These are phyloP conservation scores for Truncatella angustata DNA, from an alignment of 2,329 filamentous ascomycete species.

Conservation along the genomic window DNA sequence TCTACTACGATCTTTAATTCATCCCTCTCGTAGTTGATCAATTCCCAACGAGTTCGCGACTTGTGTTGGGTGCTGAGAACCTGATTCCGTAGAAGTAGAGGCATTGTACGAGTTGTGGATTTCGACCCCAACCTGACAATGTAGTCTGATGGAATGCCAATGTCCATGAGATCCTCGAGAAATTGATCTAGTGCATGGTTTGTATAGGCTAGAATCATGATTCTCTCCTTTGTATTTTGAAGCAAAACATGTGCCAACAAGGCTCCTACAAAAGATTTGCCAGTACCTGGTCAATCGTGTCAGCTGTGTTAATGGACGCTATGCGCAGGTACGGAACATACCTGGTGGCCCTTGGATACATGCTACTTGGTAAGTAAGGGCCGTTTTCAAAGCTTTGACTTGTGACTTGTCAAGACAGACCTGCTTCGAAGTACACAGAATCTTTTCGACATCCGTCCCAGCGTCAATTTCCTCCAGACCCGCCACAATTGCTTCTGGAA, in stretches of 20 bases:
- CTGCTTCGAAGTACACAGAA: neutral
- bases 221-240: constrained; percentile 42
- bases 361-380: constrained; percentile 52
- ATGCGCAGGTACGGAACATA: constrained; percentile 26
- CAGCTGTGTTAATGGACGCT: neutral
- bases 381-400: constrained; percentile 50
- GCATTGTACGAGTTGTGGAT: constrained; percentile 44
- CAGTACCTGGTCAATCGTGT: constrained; percentile 55
- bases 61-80: constrained; percentile 25
- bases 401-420: constrained; percentile 44
- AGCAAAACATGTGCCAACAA: constrained; percentile 57
- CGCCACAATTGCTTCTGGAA: constrained; percentile 28
- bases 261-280: constrained; percentile 73
- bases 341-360: constrained; percentile 73
- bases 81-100: constrained; percentile 30
- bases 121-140: constrained; percentile 68
- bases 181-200: constrained; percentile 69
- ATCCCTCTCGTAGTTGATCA: constrained; percentile 33
- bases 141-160: constrained; percentile 45
- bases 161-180: constrained; percentile 59
- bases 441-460: neutral
- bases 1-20: constrained; percentile 15
- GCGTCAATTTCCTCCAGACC: constrained; percentile 10
- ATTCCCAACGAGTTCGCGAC: constrained; percentile 41
- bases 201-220: constrained; percentile 67